Conservation (phyloP, 257 asterid species). For the Solanum sitiens region DNA sequence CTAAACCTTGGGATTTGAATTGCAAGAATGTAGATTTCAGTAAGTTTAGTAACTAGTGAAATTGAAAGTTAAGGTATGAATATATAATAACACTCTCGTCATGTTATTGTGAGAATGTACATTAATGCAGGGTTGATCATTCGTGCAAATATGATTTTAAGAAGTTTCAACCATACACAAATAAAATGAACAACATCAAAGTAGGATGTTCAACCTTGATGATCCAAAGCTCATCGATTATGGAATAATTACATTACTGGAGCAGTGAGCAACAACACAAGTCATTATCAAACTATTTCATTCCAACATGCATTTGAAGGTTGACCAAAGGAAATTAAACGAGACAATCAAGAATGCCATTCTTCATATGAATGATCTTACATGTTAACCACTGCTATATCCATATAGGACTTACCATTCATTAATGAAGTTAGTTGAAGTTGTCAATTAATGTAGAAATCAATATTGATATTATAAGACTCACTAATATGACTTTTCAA, state of each 20-base stretch:
- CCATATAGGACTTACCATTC: neutral
- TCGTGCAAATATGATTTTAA: conserved; percentile 39
- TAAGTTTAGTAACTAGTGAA: conserved; percentile 36
- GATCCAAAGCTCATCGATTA: too few species aligned
- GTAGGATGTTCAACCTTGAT: too few species aligned
- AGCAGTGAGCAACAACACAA: too few species aligned
- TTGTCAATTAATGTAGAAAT: too few species aligned
- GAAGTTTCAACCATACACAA: conserved; percentile 15
- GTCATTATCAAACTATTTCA: too few species aligned
- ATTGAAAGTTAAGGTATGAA: conserved; percentile 41
- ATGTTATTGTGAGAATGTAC: conserved; percentile 64
- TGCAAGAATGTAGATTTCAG: too few species aligned
- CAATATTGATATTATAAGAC: too few species aligned
- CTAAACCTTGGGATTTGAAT: too few species aligned
- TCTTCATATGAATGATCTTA: neutral
- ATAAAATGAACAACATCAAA: too few species aligned
- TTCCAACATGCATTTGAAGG: too few species aligned
- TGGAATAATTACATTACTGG: too few species aligned
- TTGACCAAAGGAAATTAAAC: neutral
- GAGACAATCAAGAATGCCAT: neutral
- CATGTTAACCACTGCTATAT: neutral
- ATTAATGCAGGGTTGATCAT: conserved; percentile 45
- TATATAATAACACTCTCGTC: conserved; percentile 58
- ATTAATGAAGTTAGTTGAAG: neutral
- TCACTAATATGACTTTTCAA: too few species aligned